Evolutionary conservation across 805 yeast genomes (phyloP), one percentile per base, ranked within the genome.

Genomic region (Metschnikowia lachancei): DNA sequence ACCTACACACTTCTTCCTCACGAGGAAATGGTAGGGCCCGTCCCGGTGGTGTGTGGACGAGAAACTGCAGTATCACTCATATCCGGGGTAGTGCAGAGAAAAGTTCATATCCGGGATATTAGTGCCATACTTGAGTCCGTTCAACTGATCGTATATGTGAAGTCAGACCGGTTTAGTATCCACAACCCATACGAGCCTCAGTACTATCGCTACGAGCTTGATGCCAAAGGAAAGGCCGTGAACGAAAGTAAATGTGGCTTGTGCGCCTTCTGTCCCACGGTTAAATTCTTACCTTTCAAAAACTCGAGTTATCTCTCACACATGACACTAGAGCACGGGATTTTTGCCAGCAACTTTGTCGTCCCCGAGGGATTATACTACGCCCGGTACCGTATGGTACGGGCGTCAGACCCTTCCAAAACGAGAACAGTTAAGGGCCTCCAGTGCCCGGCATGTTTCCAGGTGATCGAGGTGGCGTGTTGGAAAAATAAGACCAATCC

Each of bases 221-320:
- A 59, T 43, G 48, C 39, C 3, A 39, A 42, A 8, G 63, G 66
- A 0, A 41, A 53, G 7, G 43, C 49, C 14, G 51, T 61, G 20
- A 57, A 57, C 40, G 62, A 59, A 34, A 54, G 61, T 45, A 64
- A 63, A 36, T 62, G 67, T 39, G 71, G 70, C 24, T 45, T 64
- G 45, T 66, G 70, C 54, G 61, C 68, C 1, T 66, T 63, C 44
- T 66, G 70, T 39, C 59, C 58, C 16, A 45, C 47, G 16, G 59
- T 66, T 16, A 57, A 59, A 45, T 66, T 66, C 43, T 52, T 61
- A 18, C 67, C 68, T 2, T 59, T 63, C 50, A 65, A 65, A 45
- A 66, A 66, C 53, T 61, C 66, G 7, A 59, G 63, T 36, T 66
- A 66, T 45, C 57, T 65, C 6, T 60, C 67, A 5, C 71, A 66